Base-by-base conservation (phyloP, 768 basidiomycete genomes). In the Boletus speciosus region DNA sequence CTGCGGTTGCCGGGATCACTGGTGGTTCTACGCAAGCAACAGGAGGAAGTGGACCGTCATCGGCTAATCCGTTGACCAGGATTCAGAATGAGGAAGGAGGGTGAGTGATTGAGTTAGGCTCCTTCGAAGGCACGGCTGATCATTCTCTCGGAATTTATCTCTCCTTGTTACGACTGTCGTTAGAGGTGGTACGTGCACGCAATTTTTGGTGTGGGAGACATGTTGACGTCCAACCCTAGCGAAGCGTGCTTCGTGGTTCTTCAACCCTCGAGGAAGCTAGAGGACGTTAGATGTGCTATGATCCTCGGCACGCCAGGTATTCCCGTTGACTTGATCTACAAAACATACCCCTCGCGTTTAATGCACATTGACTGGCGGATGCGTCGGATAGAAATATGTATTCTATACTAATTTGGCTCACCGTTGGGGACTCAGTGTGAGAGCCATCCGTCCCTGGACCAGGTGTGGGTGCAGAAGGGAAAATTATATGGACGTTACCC, bases 181-280 rank as follows among this genome's bases (percentile, higher is more conserved):
- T 57, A 71, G 67, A 64, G 64, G 71, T 61, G 69, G 69, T 71
- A 70, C 60, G 69, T 71, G 59, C 46, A 39, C 16, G 23, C 23
- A 19, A 50, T 51, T 54, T 61, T 42, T 54, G 53, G 51, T 48
- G 41, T 63, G 59, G 51, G 47, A 53, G 38, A 48, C 49, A 59
- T 54, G 46, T 45, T 68, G 52, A 67, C 65, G 74, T 73, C 68
- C 35, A 45, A 56, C 66, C 62, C 37, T 72, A 90, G 90, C 88
- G 60, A 93, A 93, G 76, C 89, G 91, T 57, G 89, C 91, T 49
- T 93, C 91, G 54, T 93, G 91, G 91, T 93, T 93, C 74, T 93
- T 93, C 79, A 88, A 86, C 71, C 85, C 88, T 61, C 85, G 88
- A 69, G 86, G 74, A 81, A 65, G 64, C 58, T 73, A 65, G 64